These are phyloP conservation scores for Alnus glutinosa DNA, from an alignment of 306 rosid genomes.

Conservation along the genomic window DNA sequence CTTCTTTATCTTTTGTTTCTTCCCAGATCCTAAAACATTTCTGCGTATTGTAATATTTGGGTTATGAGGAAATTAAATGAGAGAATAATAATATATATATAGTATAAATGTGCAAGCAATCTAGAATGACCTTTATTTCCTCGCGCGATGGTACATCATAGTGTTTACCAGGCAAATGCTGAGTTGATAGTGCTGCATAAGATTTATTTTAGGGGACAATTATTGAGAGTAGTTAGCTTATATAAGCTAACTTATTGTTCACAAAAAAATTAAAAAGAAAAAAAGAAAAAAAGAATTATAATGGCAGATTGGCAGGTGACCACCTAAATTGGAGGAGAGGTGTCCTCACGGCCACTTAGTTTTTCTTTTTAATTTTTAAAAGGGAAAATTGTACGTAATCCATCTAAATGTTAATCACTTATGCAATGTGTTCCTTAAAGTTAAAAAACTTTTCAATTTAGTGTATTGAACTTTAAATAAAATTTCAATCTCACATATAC, in stretches of 20 bases:
- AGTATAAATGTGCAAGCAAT: neutral
- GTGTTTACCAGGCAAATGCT: conserved; percentile 61
- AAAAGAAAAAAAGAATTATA: no score
- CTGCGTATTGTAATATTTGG: conserved; percentile 31
- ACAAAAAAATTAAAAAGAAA: no score
- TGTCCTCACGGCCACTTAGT: no score
- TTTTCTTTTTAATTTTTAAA: no score
- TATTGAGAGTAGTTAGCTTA: neutral
- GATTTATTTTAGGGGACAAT: neutral
- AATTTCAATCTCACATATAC: no score
- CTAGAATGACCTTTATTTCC: conserved; percentile 42
- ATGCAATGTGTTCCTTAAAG: no score
- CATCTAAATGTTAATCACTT: no score
- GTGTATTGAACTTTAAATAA: no score
- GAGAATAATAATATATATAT: neutral
- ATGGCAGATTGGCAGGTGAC: no score
- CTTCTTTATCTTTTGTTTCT: fast-evolving
- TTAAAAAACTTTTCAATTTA: no score
- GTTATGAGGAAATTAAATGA: neutral
- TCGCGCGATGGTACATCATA: conserved; percentile 42
- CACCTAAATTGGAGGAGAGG: no score
- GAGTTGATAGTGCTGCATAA: conserved; percentile 49
- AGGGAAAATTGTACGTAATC: no score
- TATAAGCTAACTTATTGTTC: neutral
- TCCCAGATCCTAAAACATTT: conserved; percentile 11